These are phyloP conservation scores for Lagenidium sp. DNA, from an alignment of 352 stramenopile species.

Conservation along the genomic window DNA sequence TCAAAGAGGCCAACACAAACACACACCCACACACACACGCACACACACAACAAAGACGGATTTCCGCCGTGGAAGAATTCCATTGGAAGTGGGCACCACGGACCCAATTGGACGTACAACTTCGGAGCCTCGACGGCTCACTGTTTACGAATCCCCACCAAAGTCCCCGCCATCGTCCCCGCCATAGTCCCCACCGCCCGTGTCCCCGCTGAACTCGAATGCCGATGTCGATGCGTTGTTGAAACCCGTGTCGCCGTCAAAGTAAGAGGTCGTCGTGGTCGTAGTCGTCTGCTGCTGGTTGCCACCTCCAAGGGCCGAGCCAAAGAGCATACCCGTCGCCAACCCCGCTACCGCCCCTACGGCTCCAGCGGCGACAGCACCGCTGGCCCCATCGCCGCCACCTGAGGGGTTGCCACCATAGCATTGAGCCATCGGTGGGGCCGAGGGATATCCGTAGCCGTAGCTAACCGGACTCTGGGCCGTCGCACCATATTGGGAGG, in stretches of 20 bases:
- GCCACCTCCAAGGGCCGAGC: constrained; percentile 25
- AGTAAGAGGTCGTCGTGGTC: constrained; percentile 18
- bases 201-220: constrained; percentile 10
- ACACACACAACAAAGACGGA: no score
- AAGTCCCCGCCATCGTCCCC: neutral
- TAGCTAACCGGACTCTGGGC: constrained; percentile 16
- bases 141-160: neutral
- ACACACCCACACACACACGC: no score
- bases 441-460: constrained; percentile 42
- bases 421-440: constrained; percentile 11
- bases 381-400: constrained; percentile 5
- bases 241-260: constrained; percentile 43
- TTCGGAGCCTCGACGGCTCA: neutral
- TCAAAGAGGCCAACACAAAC: neutral
- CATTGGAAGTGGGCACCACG: no score
- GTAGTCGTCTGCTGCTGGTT: constrained; percentile 4
- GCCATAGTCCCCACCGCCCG: neutral
- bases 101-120: no score
- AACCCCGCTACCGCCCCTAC: constrained; percentile 38
- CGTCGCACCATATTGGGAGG: constrained; percentile 31
- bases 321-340: constrained; percentile 32
- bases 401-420: constrained; percentile 5
- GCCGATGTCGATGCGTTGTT: constrained; percentile 21
- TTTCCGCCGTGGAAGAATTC: no score
- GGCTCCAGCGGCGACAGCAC: constrained; percentile 25